Conservation (phyloP, 768 basidiomycete species). For the Chalciporus pseudorubinellus region DNA sequence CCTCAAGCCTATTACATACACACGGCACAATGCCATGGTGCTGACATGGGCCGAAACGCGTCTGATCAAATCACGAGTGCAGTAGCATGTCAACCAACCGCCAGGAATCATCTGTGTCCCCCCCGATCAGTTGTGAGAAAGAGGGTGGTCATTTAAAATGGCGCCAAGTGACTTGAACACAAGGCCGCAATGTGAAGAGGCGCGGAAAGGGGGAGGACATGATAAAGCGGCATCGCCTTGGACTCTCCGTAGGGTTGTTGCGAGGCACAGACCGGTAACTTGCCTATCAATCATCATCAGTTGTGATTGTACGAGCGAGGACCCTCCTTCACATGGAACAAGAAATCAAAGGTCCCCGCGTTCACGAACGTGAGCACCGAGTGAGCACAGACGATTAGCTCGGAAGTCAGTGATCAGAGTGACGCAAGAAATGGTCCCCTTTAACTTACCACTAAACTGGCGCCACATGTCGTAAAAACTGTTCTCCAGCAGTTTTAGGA, state of each 20-base stretch:
- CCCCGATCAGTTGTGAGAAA: background rate
- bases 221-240: background rate
- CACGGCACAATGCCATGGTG: no score
- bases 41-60: no score
- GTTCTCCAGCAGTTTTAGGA: background rate
- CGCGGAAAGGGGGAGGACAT: slow-evolving; percentile 1
- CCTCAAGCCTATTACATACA: background rate
- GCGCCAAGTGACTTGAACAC: slow-evolving; percentile 14
- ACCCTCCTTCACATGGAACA: background rate
- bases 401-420: slow-evolving; percentile 3
- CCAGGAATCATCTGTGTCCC: background rate
- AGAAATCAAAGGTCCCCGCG: slow-evolving; percentile 3
- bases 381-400: no score
- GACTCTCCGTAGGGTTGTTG: slow-evolving; percentile 14
- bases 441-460: slow-evolving; percentile 7
- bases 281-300: no score
- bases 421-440: background rate
- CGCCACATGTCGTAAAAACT: slow-evolving; percentile 10
- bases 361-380: background rate
- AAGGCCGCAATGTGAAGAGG: slow-evolving; percentile 11
- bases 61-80: background rate
- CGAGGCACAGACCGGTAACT: background rate
- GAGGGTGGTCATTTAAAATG: slow-evolving; percentile 3
- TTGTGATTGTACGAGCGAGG: slow-evolving; percentile 3
- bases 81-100: background rate